Evolutionary conservation across 805 yeast genomes (phyloP), one percentile per base, ranked within the genome.

Genomic region (Saccharomycopsis sp.): DNA sequence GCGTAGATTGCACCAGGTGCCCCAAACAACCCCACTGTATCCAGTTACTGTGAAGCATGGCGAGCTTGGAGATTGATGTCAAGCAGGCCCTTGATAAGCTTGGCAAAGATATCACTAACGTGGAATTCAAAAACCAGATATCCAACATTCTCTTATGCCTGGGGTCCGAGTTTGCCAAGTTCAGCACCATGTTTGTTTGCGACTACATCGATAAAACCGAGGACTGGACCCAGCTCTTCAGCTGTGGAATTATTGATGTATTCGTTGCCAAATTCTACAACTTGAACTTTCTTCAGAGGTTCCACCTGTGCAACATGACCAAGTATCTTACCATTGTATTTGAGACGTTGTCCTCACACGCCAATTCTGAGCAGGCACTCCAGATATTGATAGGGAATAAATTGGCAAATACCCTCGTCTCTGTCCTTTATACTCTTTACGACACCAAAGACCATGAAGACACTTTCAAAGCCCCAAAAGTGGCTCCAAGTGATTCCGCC

Each of bases 41-140:
- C 12, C 37, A 29, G 37, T 12, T 29, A 5, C 37, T n/a, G n/a
- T n/a, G n/a, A n/a, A n/a, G n/a, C n/a, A n/a, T n/a, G n/a, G n/a
- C n/a, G n/a, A n/a, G n/a, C n/a, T n/a, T 44, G 48, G 48, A 44
- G 48, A 44, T 12, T 44, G 48, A 44, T 44, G 48, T 44, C 48
- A 44, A 44, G 48, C 18, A 44, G 21, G 48, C 48, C 12, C 48
- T 44, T 44, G 48, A 44, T 7, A 44, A 44, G 16, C 16, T 44
- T 12, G 21, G 18, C 48, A n/a, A 12, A 4, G 9, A 44, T 4
- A 44, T 18, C 8, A 44, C 18, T 20, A 44, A 44, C 21, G 48
- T 12, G 21, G 21, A 44, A 7, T 16, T 44, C 21, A 12, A 44
- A 18, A 44, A 16, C 18, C 48, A 44, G 12, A 44, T 44, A 44